Base-by-base conservation (phyloP, 176 grass and related monocot species). In the Rhynchospora breviuscula region DNA sequence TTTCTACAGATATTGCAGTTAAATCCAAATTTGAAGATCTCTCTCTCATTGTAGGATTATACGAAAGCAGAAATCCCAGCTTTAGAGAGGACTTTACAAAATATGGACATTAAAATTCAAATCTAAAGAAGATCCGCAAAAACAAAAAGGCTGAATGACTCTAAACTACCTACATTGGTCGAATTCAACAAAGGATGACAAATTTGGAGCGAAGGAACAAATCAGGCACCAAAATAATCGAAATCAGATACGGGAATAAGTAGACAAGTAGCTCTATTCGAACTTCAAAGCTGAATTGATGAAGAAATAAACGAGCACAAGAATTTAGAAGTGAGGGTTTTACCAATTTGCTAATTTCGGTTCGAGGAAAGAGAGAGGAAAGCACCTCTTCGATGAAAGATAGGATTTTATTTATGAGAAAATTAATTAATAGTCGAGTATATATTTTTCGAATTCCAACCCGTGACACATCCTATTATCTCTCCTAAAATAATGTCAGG, bases 271-370 rank as follows among this genome's bases (percentile, higher is more conserved):
- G 56, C 56, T 79, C 40, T 11, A 81, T 81, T 79, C 26, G 26
- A 29, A 29, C 26, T 29, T 29, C 47, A 64, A 45, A 48, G 79
- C 35, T 64, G 26, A 33, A 40, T 80, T 81, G 11, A 63, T 8
- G 64, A 65, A 8, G 79, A 81, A 60, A 22, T 81, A 63, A 81
- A 81, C 40, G 19, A 33, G 19, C 44, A 73, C 69, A 23, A 23
- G 15, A 73, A 73, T 51, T 73, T 26, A 70, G 17, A 70, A 5
- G 8, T 1, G 8, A 19, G 21, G 78, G 18, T 40, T 80, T 80
- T 81, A 81, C 79, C 79, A 63, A 81, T 64, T 81, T 81, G 79
- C 79, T 46, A 60, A 73, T 73, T 19, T 73, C 45, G 14, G 57
- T 81, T 81, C 12, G 56, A 13, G n/a, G 6, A 6, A 5, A 7